Percentiles rank a stretch among this genome's conserved stretches.
These are phyloP conservation scores for Lactifluus hygrophoroides DNA, from an alignment of 768 basidiomycete genomes.

Conservation along the genomic window DNA sequence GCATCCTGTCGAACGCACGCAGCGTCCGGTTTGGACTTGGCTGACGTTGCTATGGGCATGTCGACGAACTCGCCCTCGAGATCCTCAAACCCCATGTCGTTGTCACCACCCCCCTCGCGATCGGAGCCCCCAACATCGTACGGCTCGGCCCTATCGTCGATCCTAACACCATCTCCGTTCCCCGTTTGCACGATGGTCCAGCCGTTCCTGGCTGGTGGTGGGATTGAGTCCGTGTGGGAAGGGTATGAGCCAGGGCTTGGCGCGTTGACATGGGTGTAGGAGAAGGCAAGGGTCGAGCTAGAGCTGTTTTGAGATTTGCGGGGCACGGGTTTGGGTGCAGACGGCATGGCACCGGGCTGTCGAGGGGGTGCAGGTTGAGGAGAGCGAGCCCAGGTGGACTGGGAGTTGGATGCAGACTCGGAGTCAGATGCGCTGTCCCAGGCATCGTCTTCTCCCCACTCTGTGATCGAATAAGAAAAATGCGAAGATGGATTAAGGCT, in stretches of 20 bases:
- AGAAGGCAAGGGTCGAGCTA: conserved; percentile 20
- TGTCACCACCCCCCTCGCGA: conserved; percentile 8
- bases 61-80: conserved; percentile 16
- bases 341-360: background rate
- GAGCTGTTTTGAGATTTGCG: conserved; percentile 15
- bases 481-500: conserved; percentile 18
- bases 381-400: conserved; percentile 13
- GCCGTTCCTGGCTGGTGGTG: conserved; percentile 12
- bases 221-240: conserved; percentile 8
- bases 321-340: conserved; percentile 17
- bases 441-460: conserved; percentile 30
- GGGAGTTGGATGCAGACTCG: conserved; percentile 16
- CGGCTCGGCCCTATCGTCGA: background rate
- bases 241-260: conserved; percentile 17
- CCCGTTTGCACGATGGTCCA: conserved; percentile 20
- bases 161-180: background rate
- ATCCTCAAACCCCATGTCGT: conserved; percentile 14
- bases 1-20: conserved; percentile 16
- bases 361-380: conserved; percentile 3
- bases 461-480: conserved; percentile 20
- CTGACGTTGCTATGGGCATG: conserved; percentile 7
- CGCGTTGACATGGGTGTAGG: conserved; percentile 21
- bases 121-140: background rate
- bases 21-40: background rate
- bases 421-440: conserved; percentile 31